These are phyloP conservation scores for Amanita pallidorosea DNA, from an alignment of 768 basidiomycete genomes.

Conservation along the genomic window DNA sequence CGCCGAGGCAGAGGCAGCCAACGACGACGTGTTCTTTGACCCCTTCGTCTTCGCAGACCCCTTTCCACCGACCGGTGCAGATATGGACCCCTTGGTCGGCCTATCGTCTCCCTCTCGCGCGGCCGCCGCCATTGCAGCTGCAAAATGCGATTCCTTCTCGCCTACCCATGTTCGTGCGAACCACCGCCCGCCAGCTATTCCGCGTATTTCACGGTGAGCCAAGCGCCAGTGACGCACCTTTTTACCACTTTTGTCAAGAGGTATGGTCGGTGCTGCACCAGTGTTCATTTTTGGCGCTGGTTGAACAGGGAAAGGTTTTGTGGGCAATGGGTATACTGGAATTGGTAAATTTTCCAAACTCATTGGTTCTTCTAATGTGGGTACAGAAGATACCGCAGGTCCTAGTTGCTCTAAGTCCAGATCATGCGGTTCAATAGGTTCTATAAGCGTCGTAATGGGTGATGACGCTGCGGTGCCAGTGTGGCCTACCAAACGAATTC, in stretches of 20 bases:
- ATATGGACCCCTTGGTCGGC: conserved; percentile 32
- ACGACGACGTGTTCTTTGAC: conserved; percentile 28
- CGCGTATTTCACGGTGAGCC: conserved; percentile 68
- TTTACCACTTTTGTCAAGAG: conserved; percentile 53
- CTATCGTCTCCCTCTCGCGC: conserved; percentile 22
- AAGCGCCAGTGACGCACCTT: conserved; percentile 64
- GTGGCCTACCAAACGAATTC: conserved; percentile 29
- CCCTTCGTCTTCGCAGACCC: conserved; percentile 29
- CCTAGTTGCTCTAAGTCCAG: conserved; percentile 38
- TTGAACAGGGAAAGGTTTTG: conserved; percentile 78
- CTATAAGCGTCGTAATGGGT: conserved; percentile 39
- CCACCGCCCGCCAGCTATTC: conserved; percentile 80
- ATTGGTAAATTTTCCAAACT: conserved; percentile 51
- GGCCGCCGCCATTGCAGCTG: conserved; percentile 21
- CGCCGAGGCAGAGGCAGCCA: conserved; percentile 17
- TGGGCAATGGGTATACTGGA: conserved; percentile 68
- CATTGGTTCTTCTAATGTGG: conserved; percentile 28
- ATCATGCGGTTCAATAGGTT: conserved; percentile 23
- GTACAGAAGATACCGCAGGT: conserved; percentile 20
- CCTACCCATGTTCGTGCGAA: conserved; percentile 77
- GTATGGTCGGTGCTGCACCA: conserved; percentile 56
- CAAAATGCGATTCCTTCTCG: conserved; percentile 65
- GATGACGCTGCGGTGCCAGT: conserved; percentile 68
- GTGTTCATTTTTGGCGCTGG: conserved; percentile 66
- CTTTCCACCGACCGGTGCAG: conserved; percentile 33